Evolutionary conservation across 805 yeast species (phyloP).

Genomic region (Ogataea pignaliae): DNA sequence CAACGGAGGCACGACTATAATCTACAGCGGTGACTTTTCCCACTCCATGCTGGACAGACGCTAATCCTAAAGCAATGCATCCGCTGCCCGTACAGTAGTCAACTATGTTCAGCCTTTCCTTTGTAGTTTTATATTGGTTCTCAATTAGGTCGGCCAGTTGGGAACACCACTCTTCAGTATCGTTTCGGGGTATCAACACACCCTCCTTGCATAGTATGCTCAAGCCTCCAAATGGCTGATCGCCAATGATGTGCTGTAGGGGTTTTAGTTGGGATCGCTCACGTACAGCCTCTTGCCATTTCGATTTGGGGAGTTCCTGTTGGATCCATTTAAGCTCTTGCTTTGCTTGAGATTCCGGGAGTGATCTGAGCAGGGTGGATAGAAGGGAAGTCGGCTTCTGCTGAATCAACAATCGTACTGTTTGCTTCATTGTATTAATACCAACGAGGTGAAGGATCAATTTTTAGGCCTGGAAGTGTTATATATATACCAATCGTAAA

Average conservation of each 20-base stretch:
- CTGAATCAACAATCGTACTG: background rate
- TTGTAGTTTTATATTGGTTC: background rate
- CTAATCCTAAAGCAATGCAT: constrained; percentile 63
- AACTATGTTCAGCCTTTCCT: constrained; percentile 30
- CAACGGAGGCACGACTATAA: constrained; percentile 47
- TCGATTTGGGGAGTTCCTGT: constrained; percentile 43
- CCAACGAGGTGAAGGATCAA: too few relatives aligned
- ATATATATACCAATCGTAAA: too few relatives aligned
- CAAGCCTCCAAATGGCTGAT: constrained; percentile 81
- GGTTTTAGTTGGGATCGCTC: constrained; percentile 58
- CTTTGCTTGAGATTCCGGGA: constrained; percentile 36
- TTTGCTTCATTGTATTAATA: background rate
- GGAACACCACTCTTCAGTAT: constrained; percentile 86
- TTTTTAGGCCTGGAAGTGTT: too few relatives aligned
- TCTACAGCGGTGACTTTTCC: constrained; percentile 44
- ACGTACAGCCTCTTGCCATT: constrained; percentile 50
- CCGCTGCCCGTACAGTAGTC: constrained; percentile 91
- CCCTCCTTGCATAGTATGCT: constrained; percentile 54
- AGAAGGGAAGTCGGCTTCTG: constrained; percentile 3
- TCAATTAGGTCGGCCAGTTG: constrained; percentile 31
- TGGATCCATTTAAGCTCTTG: constrained; percentile 63
- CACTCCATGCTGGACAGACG: constrained; percentile 26
- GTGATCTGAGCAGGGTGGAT: constrained; percentile 5
- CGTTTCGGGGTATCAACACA: constrained; percentile 90
- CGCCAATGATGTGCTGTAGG: constrained; percentile 76